phyloP scores from a whole-genome alignment of 2,329 filamentous ascomycete species.

The Corynespora cassiicola region DNA sequence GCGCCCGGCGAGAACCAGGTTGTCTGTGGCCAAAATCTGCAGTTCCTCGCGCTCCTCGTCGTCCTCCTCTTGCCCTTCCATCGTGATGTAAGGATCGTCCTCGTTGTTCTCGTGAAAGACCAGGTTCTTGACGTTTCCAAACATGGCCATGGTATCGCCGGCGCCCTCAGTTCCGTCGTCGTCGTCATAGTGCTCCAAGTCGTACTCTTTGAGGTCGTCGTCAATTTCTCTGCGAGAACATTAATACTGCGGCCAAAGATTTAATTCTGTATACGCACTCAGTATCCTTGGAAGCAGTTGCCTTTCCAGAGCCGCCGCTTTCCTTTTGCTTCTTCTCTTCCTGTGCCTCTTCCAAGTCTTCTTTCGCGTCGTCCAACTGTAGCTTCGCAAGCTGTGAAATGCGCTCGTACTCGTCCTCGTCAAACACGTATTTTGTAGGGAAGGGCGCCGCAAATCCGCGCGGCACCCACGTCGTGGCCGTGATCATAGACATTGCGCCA shows the following conservation, averaged over 20 bases:
- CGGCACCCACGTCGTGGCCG: constrained; percentile 60
- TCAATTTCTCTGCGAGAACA: constrained; percentile 56
- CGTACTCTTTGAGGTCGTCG: constrained; percentile 93
- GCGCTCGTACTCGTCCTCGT: constrained; percentile 59
- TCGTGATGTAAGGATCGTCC: constrained; percentile 94
- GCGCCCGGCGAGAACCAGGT: constrained; percentile 88
- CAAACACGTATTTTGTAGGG: constrained; percentile 57
- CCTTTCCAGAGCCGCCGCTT: constrained; percentile 31
- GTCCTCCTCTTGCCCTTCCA: constrained; percentile 72
- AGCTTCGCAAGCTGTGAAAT: constrained; percentile 60
- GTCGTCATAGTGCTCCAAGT: constrained; percentile 94
- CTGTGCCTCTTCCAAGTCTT: constrained; percentile 69
- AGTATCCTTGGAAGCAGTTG: constrained; percentile 23
- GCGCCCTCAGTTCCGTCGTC: constrained; percentile 75
- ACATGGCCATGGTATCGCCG: constrained; percentile 83
- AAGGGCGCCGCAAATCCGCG: constrained; percentile 58
- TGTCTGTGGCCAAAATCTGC: constrained; percentile 91
- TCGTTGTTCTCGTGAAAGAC: constrained; percentile 94
- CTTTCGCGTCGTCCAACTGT: constrained; percentile 89
- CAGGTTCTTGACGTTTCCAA: constrained; percentile 91
- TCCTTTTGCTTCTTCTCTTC: constrained; percentile 51
- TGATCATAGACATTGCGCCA: constrained; percentile 66
- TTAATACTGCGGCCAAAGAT: constrained; percentile 15
- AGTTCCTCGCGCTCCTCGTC: constrained; percentile 93
- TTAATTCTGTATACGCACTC: constrained; percentile 14